These are phyloP conservation scores for Trichoderma afroharzianum DNA, from an alignment of 2,329 filamentous ascomycete species.

Conservation along the genomic window DNA sequence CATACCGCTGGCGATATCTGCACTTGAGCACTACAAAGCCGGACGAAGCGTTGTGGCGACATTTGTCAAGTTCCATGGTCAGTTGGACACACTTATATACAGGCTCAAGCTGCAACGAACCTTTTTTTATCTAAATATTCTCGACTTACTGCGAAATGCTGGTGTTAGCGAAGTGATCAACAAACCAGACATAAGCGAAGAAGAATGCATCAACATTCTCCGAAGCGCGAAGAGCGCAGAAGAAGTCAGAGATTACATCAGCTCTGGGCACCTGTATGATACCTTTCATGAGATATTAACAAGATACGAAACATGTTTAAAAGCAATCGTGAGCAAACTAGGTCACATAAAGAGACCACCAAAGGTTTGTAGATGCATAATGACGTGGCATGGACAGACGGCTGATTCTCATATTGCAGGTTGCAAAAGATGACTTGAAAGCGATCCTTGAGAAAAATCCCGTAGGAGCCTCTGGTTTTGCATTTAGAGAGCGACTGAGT, in stretches of 20 bases:
- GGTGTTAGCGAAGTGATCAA: background rate
- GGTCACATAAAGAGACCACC: background rate
- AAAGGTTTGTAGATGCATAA: background rate
- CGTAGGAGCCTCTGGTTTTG: background rate
- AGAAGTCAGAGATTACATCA: background rate
- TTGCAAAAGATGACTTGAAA: background rate
- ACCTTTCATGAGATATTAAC: background rate
- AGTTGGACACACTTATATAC: background rate
- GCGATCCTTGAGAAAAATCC: background rate
- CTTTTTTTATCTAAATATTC: background rate
- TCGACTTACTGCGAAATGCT: background rate
- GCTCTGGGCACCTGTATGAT: background rate
- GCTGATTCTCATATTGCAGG: background rate
- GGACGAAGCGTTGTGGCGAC: background rate
- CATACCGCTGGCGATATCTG: background rate
- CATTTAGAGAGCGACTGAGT: background rate
- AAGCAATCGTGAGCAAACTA: background rate
- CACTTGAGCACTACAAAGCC: background rate
- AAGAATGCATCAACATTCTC: background rate
- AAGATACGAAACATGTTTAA: background rate
- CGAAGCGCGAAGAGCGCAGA: background rate
- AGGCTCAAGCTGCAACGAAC: background rate
- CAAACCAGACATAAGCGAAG: background rate
- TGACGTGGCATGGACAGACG: background rate
- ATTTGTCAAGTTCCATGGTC: background rate